Evolutionary conservation across 805 yeast genomes (phyloP), one percentile per base, ranked within the genome.

Genomic region (Clavispora santaluciae): DNA sequence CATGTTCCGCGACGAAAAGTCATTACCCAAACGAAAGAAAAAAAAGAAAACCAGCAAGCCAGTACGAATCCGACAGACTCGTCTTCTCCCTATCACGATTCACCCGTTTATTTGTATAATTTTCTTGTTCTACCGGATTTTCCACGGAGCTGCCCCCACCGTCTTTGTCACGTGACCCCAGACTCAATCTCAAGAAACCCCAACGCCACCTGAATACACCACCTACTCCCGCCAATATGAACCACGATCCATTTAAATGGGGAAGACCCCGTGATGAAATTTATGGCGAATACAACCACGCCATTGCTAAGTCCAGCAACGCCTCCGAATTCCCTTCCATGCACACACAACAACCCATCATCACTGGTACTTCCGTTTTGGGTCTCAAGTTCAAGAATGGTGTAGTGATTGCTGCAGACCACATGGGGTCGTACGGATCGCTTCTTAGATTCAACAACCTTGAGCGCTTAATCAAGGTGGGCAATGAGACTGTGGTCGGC

Each of bases 341-440:
- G 81, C 83, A 86, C 63, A 91, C 99, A 2, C 95, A 87, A 61
- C 88, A 82, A 59, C 99, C 99, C 36, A 84, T 86, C 51, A 87
- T 93, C 45, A 93, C 99, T 11, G 98, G 99, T 59, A 87, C 98
- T 0, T 88, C 96, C 25, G 99, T 93, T 17, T 74, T 93, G 53
- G 95, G 93, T 7, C 75, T 91, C 64, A 93, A 90, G 66, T 93
- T 82, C 70, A 72, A 86, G 48, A 85, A 84, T 51, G 99, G 99
- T 29, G 82, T 93, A 35, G 78, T 93, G 28, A 73, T 93, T 64
- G 98, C 99, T 2, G 97, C 99, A 5, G 99, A 93, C 61, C 86
- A 86, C 55, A 67, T 91, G 64, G 96, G 75, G 11, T 83, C 97
- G 0, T 93, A 91, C 60, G 99, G 99, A 0, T 88, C 97, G 2